Conservation (phyloP, 805 yeast genomes). For the Kluyveromyces aestuarii region DNA sequence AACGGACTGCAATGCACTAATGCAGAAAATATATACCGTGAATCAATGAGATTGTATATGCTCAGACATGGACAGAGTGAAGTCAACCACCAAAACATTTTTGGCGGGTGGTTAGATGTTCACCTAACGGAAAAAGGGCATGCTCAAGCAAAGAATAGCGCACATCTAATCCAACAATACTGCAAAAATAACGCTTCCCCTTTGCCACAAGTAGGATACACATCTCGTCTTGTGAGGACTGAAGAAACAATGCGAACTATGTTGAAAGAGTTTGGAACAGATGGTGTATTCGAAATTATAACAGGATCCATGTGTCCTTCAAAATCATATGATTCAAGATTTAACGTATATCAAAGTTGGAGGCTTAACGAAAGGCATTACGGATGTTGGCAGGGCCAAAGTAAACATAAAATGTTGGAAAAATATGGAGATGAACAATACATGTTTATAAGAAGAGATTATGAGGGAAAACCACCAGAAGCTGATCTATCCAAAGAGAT, state of each 20-base stretch:
- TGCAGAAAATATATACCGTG: no score
- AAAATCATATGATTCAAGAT: slow-evolving; percentile 32
- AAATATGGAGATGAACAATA: slow-evolving; percentile 65
- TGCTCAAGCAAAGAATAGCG: slow-evolving; percentile 59
- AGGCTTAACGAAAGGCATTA: slow-evolving; percentile 79
- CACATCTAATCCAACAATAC: slow-evolving; percentile 42
- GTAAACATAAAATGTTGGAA: slow-evolving; percentile 56
- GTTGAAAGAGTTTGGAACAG: slow-evolving; percentile 36
- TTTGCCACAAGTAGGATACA: slow-evolving; percentile 52
- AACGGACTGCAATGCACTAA: no score
- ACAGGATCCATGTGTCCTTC: slow-evolving; percentile 8
- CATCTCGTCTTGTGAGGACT: slow-evolving; percentile 67
- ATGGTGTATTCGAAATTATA: slow-evolving; percentile 14
- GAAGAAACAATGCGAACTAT: slow-evolving; percentile 66
- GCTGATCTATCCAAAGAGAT: slow-evolving; percentile 28
- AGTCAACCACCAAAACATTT: slow-evolving; percentile 65
- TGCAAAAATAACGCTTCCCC: slow-evolving; percentile 15
- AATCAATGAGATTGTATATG: slow-evolving; percentile 21
- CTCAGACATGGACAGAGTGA: slow-evolving; percentile 80
- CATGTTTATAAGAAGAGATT: slow-evolving; percentile 74
- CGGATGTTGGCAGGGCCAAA: slow-evolving; percentile 72
- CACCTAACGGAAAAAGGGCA: slow-evolving; percentile 57
- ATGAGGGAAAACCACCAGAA: slow-evolving; percentile 59
- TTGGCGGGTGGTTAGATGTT: slow-evolving; percentile 85
- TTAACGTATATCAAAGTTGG: slow-evolving; percentile 60